Percentiles rank a stretch among this genome's conserved stretches.
phyloP scores from a whole-genome alignment of 2,329 filamentous ascomycete genomes.

The Achaetomium macrosporum region DNA sequence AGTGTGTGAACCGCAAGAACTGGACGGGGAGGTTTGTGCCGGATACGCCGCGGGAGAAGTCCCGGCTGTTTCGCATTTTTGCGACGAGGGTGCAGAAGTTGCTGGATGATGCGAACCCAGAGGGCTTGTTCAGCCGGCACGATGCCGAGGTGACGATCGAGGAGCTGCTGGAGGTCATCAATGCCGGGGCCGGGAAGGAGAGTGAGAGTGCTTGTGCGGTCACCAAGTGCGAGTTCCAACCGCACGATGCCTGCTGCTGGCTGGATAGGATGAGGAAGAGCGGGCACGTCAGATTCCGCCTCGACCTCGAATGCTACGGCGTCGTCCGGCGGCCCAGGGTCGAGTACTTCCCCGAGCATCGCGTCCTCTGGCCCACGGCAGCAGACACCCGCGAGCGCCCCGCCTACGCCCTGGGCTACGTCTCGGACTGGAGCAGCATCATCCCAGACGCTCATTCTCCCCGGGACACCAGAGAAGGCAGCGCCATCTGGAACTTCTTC shows the following conservation, averaged over 20 bases:
- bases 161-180: constrained; percentile 26
- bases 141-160: constrained; percentile 24
- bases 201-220: constrained; percentile 4
- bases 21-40: constrained; percentile 14
- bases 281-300: constrained; percentile 25
- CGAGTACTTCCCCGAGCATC: constrained; percentile 31
- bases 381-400: constrained; percentile 4
- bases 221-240: constrained; percentile 25
- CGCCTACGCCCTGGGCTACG: background rate
- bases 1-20: constrained; percentile 25
- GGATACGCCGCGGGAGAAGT: constrained; percentile 21
- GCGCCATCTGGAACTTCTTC: constrained; percentile 25
- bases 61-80: constrained; percentile 30
- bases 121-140: constrained; percentile 23
- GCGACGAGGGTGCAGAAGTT: constrained; percentile 29
- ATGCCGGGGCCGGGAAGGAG: constrained; percentile 20
- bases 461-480: constrained; percentile 2
- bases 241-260: constrained; percentile 29
- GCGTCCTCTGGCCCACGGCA: constrained; percentile 21
- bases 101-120: constrained; percentile 28
- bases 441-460: background rate
- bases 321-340: constrained; percentile 25
- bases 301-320: constrained; percentile 23
- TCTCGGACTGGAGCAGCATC: constrained; percentile 15
- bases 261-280: constrained; percentile 26